These are phyloP conservation scores for Talaromyces atroroseus DNA, from an alignment of 2,329 filamentous ascomycete species.

Conservation along the genomic window DNA sequence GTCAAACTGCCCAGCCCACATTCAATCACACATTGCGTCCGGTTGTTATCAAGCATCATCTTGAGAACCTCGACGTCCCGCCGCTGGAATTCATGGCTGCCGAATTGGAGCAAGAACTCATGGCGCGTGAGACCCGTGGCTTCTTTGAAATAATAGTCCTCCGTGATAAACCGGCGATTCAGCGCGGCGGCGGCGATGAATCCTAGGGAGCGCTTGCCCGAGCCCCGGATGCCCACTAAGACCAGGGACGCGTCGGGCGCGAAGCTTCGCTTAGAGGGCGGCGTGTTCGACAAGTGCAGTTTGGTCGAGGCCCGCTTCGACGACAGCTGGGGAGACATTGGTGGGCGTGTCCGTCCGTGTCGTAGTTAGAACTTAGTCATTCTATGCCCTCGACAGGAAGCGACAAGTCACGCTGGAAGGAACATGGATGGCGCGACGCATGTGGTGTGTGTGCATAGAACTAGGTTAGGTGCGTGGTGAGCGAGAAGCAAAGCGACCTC, in stretches of 20 bases:
- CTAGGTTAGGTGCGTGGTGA: too few relatives aligned
- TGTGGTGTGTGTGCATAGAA: not conserved
- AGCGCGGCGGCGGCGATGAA: conserved; percentile 40
- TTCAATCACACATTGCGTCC: conserved; percentile 38
- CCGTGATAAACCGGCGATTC: conserved; percentile 40
- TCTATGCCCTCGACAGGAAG: not conserved
- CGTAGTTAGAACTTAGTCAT: too few relatives aligned
- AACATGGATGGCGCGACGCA: too few relatives aligned
- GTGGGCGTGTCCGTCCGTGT: too few relatives aligned
- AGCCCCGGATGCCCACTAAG: conserved; percentile 40
- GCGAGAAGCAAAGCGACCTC: too few relatives aligned
- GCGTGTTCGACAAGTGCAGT: conserved; percentile 14
- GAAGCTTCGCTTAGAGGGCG: conserved; percentile 23
- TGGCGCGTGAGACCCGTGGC: conserved; percentile 38
- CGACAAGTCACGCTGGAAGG: too few relatives aligned
- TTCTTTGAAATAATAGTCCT: conserved; percentile 41
- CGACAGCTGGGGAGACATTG: conserved; percentile 9
- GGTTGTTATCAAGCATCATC: conserved; percentile 41
- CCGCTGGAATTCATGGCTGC: conserved; percentile 39
- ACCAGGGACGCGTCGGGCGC: conserved; percentile 37
- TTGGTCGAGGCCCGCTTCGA: conserved; percentile 9
- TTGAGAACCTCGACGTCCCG: conserved; percentile 39
- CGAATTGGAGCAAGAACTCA: conserved; percentile 36
- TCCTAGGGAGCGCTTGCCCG: conserved; percentile 39
- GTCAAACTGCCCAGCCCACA: conserved; percentile 41